Conservation (phyloP, 768 basidiomycete species). For the Leccinum ochraceum region DNA sequence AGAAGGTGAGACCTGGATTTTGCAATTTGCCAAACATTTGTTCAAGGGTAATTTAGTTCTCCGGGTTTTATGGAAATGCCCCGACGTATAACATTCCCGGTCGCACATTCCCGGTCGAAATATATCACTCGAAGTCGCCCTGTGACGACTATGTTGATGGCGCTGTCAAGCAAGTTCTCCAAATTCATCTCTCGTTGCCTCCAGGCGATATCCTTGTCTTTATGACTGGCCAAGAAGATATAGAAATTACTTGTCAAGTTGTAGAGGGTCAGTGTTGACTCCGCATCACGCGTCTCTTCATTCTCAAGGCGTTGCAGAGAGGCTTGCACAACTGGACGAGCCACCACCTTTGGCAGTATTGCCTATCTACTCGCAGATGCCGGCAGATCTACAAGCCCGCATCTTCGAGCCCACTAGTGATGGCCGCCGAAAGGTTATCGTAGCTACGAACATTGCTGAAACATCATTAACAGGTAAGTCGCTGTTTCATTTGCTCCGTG, state of each 20-base stretch:
- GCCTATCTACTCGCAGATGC: constrained; percentile 99
- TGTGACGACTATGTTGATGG: constrained; percentile 99
- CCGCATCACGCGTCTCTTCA: too few species aligned
- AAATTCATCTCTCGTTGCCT: constrained; percentile 92
- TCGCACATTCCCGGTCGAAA: constrained; percentile 97
- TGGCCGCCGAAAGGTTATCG: constrained; percentile 94
- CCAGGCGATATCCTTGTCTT: constrained; percentile 96
- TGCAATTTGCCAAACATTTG: background rate
- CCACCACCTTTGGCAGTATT: constrained; percentile 86
- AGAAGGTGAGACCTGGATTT: constrained; percentile 63
- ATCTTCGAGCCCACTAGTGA: constrained; percentile 95
- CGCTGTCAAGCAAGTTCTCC: constrained; percentile 96
- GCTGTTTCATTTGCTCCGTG: constrained; percentile 1
- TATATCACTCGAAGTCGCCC: constrained; percentile 93
- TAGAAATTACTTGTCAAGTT: constrained; percentile 95
- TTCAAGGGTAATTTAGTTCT: constrained; percentile 64
- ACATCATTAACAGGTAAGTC: constrained; percentile 86
- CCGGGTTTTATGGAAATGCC: constrained; percentile 91
- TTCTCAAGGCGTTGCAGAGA: constrained; percentile 53
- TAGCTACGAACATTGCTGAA: constrained; percentile 98
- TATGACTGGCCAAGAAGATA: constrained; percentile 99
- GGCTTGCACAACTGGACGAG: constrained; percentile 89
- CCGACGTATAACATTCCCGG: constrained; percentile 93
- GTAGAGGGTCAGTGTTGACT: constrained; percentile 63
- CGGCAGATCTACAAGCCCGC: constrained; percentile 96